Evolutionary conservation across 2,329 filamentous ascomycete species (phyloP), one percentile per base, ranked within the genome.

Genomic region (Dothistroma septosporum): DNA sequence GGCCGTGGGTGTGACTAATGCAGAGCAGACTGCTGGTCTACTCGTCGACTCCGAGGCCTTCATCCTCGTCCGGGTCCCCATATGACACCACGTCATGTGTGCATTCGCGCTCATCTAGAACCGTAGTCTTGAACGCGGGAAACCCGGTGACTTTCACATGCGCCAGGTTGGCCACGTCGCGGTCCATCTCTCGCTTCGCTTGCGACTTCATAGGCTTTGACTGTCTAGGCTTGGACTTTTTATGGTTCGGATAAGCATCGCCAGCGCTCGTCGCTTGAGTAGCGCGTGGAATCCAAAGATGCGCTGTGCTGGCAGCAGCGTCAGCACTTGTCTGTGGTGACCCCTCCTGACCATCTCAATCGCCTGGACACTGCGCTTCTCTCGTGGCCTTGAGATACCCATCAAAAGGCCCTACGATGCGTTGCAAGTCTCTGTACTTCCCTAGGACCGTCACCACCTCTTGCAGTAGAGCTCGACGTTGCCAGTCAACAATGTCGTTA

Each of bases 361-460:
- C 41, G 41, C 41, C 41, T 44, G 41, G 41, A 44, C n/a, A 4
- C 14, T 44, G 16, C 41, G 41, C 41, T 6, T 44, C 41, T 44
- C 41, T 19, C 41, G 5, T 16, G 41, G 16, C 41, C n/a, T 44
- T 44, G 16, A 44, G 14, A 9, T 44, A 44, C 10, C 14, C n/a
- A 44, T 53, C 31, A 14, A 32, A 53, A 11, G 95, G 93, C 28
- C 97, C 90, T n/a, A 91, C 96, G 47, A 97, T 84, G 28, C 94
- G 85, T 75, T 99, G 94, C 32, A 99, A 81, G 73, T 97, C 95
- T 59, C 94, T 87, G 76, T 94, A 93, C 86, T 97, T 97, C 94
- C 94, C 94, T 48, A 99, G 83, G 74, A 96, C 92, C 77, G 97
- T 82, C 58, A 99, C 89, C 28, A 96, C 92, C 61, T 92, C 92